Evolutionary conservation across 176 grass and related monocot genomes (phyloP), one percentile per base, ranked within the genome.

Genomic region (Phyllostachys edulis): DNA sequence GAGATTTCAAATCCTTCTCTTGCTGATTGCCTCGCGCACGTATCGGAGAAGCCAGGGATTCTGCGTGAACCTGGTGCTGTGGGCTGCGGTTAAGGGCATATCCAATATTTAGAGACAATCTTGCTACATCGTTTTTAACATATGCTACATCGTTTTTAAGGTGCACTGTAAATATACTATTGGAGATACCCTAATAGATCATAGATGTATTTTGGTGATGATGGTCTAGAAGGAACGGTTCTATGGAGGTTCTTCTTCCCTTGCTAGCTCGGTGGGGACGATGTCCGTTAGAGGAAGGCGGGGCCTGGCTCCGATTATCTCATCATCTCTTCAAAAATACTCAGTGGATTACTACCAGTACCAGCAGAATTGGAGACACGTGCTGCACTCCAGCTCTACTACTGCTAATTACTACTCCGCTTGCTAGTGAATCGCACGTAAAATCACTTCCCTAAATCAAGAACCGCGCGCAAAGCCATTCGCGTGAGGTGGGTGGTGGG

Each of bases 1-100:
- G 54, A 32, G 77, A 77, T 85, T 89, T 85, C 65, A 90, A 89
- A 89, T 81, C 71, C 55, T n/a, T 24, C 14, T 18, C n/a, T 59
- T 18, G 23, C 8, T 45, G 40, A 68, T 82, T 32, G 45, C 67
- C 17, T 85, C 85, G 68, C 62, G 80, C 9, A 23, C 21, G 67
- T 36, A 8, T 9, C 18, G 7, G 40, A 17, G 6, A 10, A 14
- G 46, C 20, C 7, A 37, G 3, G 55, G 15, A 17, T 51, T 51
- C 1, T 20, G 51, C 17, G 51, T 73, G 68, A 57, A 16, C 74
- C 4, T 5, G 74, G 87, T n/a, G 67, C 50, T 26, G 86, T 65
- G 67, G 9, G 21, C 74, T n/a, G n/a, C n/a, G n/a, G n/a, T n/a
- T n/a, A n/a, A n/a, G n/a, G n/a, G n/a, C n/a, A n/a, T n/a, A n/a